These are phyloP conservation scores for Scheffersomyces coipomensis DNA, from an alignment of 805 yeast species.

Conservation along the genomic window DNA sequence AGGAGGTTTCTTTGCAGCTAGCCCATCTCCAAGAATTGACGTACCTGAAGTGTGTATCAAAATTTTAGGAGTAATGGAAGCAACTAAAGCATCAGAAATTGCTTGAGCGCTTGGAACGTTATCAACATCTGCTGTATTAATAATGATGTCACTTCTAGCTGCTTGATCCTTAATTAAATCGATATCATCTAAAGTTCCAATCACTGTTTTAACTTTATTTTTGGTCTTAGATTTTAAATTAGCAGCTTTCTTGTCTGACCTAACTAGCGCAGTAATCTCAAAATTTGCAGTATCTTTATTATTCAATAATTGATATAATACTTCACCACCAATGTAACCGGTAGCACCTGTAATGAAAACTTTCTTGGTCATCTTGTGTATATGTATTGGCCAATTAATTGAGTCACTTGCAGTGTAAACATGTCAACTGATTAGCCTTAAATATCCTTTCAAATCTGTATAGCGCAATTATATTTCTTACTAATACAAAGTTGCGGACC, in stretches of 20 bases:
- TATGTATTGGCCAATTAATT: too few relatives aligned
- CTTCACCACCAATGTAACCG: conserved; percentile 31
- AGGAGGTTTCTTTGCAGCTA: conserved; percentile 12
- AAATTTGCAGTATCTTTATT: conserved; percentile 7
- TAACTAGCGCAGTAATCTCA: conserved; percentile 20
- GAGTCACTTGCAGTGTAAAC: too few relatives aligned
- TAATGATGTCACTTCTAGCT: conserved; percentile 21
- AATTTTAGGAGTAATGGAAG: conserved; percentile 14
- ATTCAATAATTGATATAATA: conserved; percentile 19
- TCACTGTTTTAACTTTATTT: conserved; percentile 14
- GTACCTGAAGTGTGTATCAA: conserved; percentile 38
- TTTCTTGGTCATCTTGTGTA: conserved; percentile 11
- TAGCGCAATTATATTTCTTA: too few relatives aligned
- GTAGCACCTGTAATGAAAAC: conserved; percentile 32
- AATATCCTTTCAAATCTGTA: too few relatives aligned
- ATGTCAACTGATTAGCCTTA: too few relatives aligned
- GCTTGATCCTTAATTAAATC: conserved; percentile 15
- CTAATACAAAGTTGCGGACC: too few relatives aligned
- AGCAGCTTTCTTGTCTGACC: conserved; percentile 17
- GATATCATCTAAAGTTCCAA: conserved; percentile 19
- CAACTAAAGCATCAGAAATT: conserved; percentile 16
- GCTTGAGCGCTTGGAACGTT: conserved; percentile 21
- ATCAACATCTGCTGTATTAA: conserved; percentile 30
- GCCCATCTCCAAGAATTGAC: conserved; percentile 22
- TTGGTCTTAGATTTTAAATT: conserved; percentile 10